These are phyloP conservation scores for Ambrosiella cleistominuta DNA, from an alignment of 2,329 filamentous ascomycete genomes.

Conservation along the genomic window DNA sequence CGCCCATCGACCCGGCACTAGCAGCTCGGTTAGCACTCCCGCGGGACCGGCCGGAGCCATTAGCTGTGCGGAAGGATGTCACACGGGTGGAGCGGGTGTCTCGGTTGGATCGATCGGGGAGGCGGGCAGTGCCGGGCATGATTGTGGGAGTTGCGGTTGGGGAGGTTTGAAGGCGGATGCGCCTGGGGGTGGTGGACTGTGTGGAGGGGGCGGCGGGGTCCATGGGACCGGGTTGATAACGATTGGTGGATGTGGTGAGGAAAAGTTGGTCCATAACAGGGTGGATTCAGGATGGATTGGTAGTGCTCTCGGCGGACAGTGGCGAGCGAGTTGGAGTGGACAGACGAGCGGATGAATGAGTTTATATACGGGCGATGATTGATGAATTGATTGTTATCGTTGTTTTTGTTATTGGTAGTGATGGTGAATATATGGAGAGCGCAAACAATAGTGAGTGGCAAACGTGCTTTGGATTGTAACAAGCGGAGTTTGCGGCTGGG, in stretches of 20 bases:
- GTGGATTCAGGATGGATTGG: no score
- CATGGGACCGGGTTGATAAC: not conserved
- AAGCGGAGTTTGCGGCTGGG: no score
- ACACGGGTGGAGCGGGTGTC: not conserved
- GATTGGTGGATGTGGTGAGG: constrained; percentile 16
- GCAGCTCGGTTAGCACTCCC: constrained; percentile 1
- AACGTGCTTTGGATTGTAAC: no score
- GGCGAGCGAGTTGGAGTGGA: not conserved
- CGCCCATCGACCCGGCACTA: constrained; percentile 5
- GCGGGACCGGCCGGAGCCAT: not conserved
- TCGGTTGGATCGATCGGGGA: constrained; percentile 6
- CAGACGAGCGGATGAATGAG: not conserved
- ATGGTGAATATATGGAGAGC: not conserved
- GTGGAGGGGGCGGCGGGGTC: not conserved
- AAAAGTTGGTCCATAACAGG: no score
- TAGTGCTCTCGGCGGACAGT: no score
- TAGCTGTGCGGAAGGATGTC: not conserved
- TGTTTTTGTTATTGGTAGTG: not conserved
- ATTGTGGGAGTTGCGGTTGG: constrained; percentile 3
- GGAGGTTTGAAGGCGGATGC: not conserved
- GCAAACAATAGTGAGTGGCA: not conserved
- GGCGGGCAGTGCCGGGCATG: constrained; percentile 11
- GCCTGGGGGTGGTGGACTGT: not conserved
- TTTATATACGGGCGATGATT: not conserved
- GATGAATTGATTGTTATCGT: not conserved